Base-by-base conservation (phyloP, 108 stramenopile genomes). In the Phaeodactylum tricornutum region DNA sequence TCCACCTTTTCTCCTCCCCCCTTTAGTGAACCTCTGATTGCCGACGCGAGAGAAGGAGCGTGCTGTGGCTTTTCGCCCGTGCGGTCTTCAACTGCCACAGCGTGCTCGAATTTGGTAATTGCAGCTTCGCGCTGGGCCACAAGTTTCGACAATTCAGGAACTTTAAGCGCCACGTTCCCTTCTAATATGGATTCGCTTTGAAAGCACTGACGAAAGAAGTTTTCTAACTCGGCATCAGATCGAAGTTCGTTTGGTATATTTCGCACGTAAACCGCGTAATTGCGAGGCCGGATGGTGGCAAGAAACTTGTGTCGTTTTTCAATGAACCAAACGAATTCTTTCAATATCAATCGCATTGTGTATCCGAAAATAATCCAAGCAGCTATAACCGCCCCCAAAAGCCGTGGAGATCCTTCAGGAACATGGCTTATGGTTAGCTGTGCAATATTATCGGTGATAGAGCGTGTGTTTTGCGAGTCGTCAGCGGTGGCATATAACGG, bases 321-420 rank as follows among this genome's bases (percentile, higher is more conserved):
- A 42, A 55, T 74, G 50, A 77, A 80, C 78, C 83, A 84, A 5
- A 61, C 39, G 41, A 79, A 77, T 42, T 84, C 82, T 6, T 60
- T 27, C 23, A 64, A 54, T 9, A 74, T 72, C 17, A 49, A 36
- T 27, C 75, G 66, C 82, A 84, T 84, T 28, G 71, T 64, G 36
- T 67, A 67, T n/a, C 77, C 73, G 64, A 80, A 80, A 21, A 80
- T 44, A 1, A 72, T 46, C 37, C 80, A 84, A 34, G 78, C 61
- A 4, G 75, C 66, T 17, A 77, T 9, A 0, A 70, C 78, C 1
- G 78, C 77, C 4, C 67, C 78, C 36, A 61, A 25, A 7, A 71
- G 50, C 2, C 67, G 54, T 28, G 26, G 47, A 35, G 47, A 61
- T 19, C 70, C 69, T 11, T 59, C 48, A 12, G 71, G 52, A 15